Base-by-base conservation (phyloP, 768 basidiomycete genomes). In the Mycena kentingensis region DNA sequence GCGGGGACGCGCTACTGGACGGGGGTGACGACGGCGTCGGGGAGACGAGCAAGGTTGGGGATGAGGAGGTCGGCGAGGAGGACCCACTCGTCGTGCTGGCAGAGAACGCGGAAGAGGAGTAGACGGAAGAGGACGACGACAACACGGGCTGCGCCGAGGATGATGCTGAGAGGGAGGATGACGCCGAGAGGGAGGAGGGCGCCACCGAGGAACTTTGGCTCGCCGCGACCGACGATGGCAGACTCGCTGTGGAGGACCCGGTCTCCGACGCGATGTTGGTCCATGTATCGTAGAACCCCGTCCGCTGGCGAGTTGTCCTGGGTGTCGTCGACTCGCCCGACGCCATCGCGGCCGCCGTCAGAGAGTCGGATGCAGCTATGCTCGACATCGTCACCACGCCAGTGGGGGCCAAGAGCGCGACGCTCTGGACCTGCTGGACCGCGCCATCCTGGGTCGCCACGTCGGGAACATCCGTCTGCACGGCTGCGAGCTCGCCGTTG, bases 341-440 rank as follows among this genome's bases (percentile, higher is more conserved):
- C 25, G 41, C 26, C 41, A 15, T 49, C 21, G 27, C 24, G 3
- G 36, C 31, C 6, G 46, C n/a, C 11, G 8, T 45, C 8, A 11
- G 25, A 8, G 25, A 18, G 4, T 15, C 24, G 16, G 27, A n/a
- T 2, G 32, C 2, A 32, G 38, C 13, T 0, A 27, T 29, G n/a
- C 25, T 26, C 12, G 52, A 6, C 19, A 27, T 7, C 5, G 41
- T 7, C 21, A 24, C 41, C 13, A n/a, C 13, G 26, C 7, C 41
- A 6, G 41, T 42, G 12, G 8, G 7, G 12, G 22, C 19, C 41
- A 6, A 8, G 2, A 24, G 13, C 5, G 29, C 37, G 4, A 54
- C 24, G 10, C 32, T 35, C 28, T 51, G 49, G 6, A 48, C 48
- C 35, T 50, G 37, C 25, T 58, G 57, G 15, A 52, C 52, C 19